These are phyloP conservation scores for Triticum turgidum DNA, from an alignment of 176 grass and related monocot species.

Conservation along the genomic window DNA sequence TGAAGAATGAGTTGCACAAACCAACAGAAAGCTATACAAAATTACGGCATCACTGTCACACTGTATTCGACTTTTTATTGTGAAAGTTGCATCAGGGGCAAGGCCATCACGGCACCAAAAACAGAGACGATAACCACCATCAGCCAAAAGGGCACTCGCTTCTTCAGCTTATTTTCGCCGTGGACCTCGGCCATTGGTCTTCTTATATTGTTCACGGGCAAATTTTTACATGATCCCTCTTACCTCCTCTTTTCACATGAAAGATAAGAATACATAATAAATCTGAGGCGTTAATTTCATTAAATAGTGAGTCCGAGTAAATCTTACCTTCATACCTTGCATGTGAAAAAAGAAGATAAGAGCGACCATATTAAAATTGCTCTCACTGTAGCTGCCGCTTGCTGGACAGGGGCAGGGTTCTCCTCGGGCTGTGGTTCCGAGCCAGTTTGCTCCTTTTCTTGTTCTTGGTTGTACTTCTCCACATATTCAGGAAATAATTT, in stretches of 20 bases:
- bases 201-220: too few species aligned
- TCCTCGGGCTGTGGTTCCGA: conserved; percentile 37
- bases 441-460: conserved; percentile 15
- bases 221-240: too few species aligned
- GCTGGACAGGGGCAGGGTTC: conserved; percentile 2
- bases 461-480: conserved; percentile 75
- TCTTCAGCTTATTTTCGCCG: conserved; percentile 52
- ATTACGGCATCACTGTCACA: conserved; percentile 30
- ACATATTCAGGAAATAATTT: conserved; percentile 94
- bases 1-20: conserved; percentile 34
- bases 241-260: too few species aligned
- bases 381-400: conserved; percentile 16
- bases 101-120: conserved; percentile 72
- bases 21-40: conserved; percentile 75
- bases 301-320: too few species aligned
- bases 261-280: too few species aligned
- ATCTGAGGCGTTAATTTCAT: too few species aligned
- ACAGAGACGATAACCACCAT: conserved; percentile 74
- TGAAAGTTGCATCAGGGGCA: conserved; percentile 97
- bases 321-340: too few species aligned
- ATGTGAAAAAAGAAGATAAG: too few species aligned
- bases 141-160: conserved; percentile 80
- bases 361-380: too few species aligned
- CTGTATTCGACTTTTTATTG: conserved; percentile 15
- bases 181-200: not conserved